Conservation (phyloP, 305 asterid genomes). For the Fraxinus dipetala region DNA sequence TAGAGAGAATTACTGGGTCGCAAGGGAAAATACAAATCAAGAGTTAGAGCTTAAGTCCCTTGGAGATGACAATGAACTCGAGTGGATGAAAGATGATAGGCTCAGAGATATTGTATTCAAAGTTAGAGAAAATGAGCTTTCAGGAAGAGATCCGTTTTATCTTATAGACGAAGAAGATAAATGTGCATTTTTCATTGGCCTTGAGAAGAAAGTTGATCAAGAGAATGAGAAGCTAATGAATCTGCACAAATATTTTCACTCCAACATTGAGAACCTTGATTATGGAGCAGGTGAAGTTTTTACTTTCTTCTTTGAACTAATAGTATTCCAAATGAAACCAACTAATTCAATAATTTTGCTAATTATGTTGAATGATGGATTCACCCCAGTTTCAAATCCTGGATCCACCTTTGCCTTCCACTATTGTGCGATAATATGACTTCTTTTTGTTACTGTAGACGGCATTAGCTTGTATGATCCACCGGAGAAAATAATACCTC, state of each 20-base stretch:
- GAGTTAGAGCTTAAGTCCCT: constrained; percentile 50
- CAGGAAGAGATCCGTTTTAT: constrained; percentile 93
- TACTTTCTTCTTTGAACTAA: neutral
- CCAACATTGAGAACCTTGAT: constrained; percentile 91
- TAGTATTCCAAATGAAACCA: neutral
- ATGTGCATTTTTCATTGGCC: constrained; percentile 68
- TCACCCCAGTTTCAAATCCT: neutral
- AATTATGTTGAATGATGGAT: neutral
- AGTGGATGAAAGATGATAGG: constrained; percentile 92
- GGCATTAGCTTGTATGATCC: constrained; percentile 90
- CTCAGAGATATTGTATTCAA: constrained; percentile 79
- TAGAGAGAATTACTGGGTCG: constrained; percentile 64
- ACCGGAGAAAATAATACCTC: constrained; percentile 81
- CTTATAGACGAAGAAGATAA: constrained; percentile 70
- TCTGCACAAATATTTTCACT: constrained; percentile 82
- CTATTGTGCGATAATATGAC: constrained; percentile 10
- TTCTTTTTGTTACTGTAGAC: constrained; percentile 43
- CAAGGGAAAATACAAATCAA: constrained; percentile 57
- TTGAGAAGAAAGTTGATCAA: constrained; percentile 79
- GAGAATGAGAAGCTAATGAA: constrained; percentile 61
- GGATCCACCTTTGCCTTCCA: neutral
- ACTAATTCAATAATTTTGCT: constrained; percentile 8
- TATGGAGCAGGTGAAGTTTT: constrained; percentile 80
- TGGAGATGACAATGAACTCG: constrained; percentile 57
- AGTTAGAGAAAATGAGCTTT: constrained; percentile 92